Base-by-base conservation (phyloP, 257 asterid genomes). In the Prunella vulgaris region DNA sequence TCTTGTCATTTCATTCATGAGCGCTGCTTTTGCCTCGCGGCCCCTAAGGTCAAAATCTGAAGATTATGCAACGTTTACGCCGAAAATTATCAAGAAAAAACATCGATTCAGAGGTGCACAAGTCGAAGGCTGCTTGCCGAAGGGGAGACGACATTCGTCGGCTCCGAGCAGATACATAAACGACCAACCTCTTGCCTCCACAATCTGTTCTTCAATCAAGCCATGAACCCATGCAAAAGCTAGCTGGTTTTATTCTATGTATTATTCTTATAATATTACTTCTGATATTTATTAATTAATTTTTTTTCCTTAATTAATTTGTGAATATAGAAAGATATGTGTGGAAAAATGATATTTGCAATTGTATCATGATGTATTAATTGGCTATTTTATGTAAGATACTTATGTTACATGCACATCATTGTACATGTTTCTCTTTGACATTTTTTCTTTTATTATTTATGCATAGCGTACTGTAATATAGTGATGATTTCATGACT, bases 131-230 rank as follows among this genome's bases (percentile, higher is more conserved):
- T 86, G 96, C 73, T 38, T 84, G 85, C 96, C 96, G 9, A 86
- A 86, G 67, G 93, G 93, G 27, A 74, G 81, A 14, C 73, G 81
- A 8, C 78, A 71, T 25, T 74, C 81, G 0, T 88, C 96, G 38
- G 93, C 84, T n/a, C 96, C 93, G 1, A 88, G 96, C 25, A 84
- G 89, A 6, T 86, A 81, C 63, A 88, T 76, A 46, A 86, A 86
- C 25, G 57, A 77, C 62, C 80, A 83, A 51, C 80, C 90, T 18
- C 79, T 86, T 7, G 83, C 35, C 53, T 78, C 86, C 2, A 20
- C 68, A 5, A 0, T 64, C 54, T 80, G 86, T 44, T 74, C 38
- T 53, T 18, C 18, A 44, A 64, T 3, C n/a, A 71, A 62, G 51
- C 93, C 90, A 32, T 87, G 88, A 33, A 60, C 42, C 56, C 18